Conservation (phyloP, 2,329 filamentous ascomycete genomes). For the Talaromyces sp. region DNA sequence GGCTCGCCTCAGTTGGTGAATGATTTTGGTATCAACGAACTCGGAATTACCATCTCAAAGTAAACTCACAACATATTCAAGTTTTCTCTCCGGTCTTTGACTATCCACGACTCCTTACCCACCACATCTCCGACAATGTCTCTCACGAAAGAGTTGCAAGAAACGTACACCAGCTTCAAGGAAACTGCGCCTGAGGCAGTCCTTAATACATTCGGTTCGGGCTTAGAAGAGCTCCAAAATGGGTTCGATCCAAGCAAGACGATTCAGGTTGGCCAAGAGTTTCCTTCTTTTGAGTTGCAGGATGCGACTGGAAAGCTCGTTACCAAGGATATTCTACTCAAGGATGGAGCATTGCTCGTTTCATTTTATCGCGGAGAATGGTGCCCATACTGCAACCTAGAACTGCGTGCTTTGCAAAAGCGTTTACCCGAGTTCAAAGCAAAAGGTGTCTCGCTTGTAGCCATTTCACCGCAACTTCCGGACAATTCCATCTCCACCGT, state of each 20-base stretch:
- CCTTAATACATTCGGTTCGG: neutral
- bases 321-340: conserved; percentile 30
- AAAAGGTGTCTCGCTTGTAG: conserved; percentile 41
- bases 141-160: conserved; percentile 1
- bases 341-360: conserved; percentile 37
- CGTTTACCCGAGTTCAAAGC: conserved; percentile 35
- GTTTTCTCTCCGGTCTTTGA: neutral
- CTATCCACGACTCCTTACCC: neutral
- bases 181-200: conserved; percentile 1
- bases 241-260: conserved; percentile 24
- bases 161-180: neutral
- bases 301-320: conserved; percentile 36
- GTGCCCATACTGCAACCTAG: conserved; percentile 48
- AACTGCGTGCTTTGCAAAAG: conserved; percentile 36
- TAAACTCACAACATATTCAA: neutral
- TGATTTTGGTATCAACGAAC: neutral
- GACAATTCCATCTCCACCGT: conserved; percentile 35
- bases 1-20: neutral
- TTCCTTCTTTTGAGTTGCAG: conserved; percentile 35
- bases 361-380: conserved; percentile 49
- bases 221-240: neutral
- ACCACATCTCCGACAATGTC: conserved; percentile 6
- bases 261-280: conserved; percentile 33
- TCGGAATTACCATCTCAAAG: neutral
- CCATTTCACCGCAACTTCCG: conserved; percentile 44